Conservation (phyloP, 306 rosid genomes). For the Vigna angularis region DNA sequence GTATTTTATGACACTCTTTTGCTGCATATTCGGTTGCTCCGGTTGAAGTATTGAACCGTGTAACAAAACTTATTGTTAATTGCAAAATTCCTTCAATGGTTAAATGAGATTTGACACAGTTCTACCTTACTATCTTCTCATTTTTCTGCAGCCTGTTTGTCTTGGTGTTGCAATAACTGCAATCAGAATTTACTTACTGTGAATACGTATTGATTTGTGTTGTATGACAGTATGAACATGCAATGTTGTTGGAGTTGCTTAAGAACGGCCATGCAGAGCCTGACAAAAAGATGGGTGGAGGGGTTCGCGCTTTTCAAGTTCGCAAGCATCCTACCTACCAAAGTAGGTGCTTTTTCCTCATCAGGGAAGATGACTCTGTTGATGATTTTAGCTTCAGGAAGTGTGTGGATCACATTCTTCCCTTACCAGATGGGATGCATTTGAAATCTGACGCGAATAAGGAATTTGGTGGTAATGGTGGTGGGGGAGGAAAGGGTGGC, state of each 20-base stretch:
- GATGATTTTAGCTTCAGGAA: slow-evolving; percentile 98
- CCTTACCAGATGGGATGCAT: slow-evolving; percentile 86
- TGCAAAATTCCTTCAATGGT: neutral
- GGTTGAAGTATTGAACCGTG: neutral
- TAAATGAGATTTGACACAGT: neutral
- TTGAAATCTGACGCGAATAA: slow-evolving; percentile 60
- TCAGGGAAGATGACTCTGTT: slow-evolving; percentile 70
- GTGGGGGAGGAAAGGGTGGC: slow-evolving; percentile 62
- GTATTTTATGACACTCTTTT: neutral
- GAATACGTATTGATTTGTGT: slow-evolving; percentile 30
- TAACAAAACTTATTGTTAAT: neutral
- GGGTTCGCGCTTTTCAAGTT: slow-evolving; percentile 72
- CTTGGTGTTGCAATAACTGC: slow-evolving; percentile 17
- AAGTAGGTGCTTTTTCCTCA: slow-evolving; percentile 87
- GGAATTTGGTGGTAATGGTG: slow-evolving; percentile 59
- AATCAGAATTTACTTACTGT: neutral
- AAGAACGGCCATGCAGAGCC: slow-evolving; percentile 88
- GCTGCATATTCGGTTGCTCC: neutral
- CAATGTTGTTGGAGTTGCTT: slow-evolving; percentile 79
- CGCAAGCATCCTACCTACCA: slow-evolving; percentile 76
- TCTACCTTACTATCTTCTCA: neutral
- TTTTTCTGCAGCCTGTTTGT: neutral
- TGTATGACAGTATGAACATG: slow-evolving; percentile 76
- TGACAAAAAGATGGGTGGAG: slow-evolving; percentile 76
- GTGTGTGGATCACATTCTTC: slow-evolving; percentile 88